Conservation (phyloP, 208 protist species). For the Trichomonas gallinae region DNA sequence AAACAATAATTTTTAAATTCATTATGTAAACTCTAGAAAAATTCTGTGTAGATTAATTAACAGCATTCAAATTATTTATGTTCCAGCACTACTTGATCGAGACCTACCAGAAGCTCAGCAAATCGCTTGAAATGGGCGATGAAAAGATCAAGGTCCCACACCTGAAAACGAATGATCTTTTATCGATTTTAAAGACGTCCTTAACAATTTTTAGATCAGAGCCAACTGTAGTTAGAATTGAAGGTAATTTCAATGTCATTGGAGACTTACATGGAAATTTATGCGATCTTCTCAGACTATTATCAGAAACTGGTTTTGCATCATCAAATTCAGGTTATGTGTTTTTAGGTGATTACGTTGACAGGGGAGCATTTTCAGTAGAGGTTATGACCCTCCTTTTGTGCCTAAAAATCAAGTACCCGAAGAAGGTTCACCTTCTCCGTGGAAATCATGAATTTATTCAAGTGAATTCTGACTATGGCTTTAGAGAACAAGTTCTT, state of each 20-base stretch:
- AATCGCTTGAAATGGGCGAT: no score
- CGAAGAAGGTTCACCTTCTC: not conserved
- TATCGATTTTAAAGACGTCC: no score
- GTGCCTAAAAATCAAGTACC: not conserved
- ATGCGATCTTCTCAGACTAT: not conserved
- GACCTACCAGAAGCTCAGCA: no score
- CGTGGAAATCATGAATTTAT: not conserved
- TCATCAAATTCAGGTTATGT: not conserved
- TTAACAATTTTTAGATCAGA: not conserved
- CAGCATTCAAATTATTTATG: no score
- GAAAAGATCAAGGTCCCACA: no score
- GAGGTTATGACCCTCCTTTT: not conserved
- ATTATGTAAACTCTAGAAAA: no score
- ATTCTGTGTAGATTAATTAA: no score
- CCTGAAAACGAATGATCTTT: no score
- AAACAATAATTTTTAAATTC: no score
- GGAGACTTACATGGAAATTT: constrained; percentile 8
- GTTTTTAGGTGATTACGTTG: not conserved
- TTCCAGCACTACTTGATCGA: no score
- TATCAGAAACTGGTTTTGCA: not conserved
- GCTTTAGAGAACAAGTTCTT: not conserved
- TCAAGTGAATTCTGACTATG: not conserved
- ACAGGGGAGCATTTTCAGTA: not conserved
- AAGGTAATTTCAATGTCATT: not conserved
- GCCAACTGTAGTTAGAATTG: not conserved